phyloP scores from a whole-genome alignment of 1,284 basidiomycete genomes.

The Sanguinoderma infundibulare region DNA sequence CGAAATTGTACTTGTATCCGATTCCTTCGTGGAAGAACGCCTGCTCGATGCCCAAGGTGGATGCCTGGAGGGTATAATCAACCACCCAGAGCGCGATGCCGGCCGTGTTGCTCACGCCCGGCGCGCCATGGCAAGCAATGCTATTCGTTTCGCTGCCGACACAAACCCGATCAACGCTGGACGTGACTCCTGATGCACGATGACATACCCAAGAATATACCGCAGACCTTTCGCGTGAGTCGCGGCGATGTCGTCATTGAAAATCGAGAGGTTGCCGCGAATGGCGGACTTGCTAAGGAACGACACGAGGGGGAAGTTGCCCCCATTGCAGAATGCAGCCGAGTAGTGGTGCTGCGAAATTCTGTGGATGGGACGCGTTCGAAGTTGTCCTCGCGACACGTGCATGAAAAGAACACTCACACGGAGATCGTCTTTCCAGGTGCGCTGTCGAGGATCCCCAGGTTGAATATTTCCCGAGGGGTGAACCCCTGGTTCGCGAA shows the following conservation, averaged over 20 bases:
- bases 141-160: constrained; percentile 36
- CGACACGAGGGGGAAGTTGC: constrained; percentile 52
- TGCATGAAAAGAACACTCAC: constrained; percentile 27
- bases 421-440: constrained; percentile 38
- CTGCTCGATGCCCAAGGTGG: constrained; percentile 41
- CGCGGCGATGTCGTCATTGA: constrained; percentile 53
- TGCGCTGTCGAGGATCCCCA: constrained; percentile 37
- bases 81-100: constrained; percentile 73
- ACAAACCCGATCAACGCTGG: not conserved
- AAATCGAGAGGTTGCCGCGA: constrained; percentile 58
- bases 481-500: constrained; percentile 64
- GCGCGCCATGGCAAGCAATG: constrained; percentile 56
- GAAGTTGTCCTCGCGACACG: not conserved
- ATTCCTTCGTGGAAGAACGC: constrained; percentile 48
- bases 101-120: constrained; percentile 70
- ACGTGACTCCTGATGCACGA: not conserved
- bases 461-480: constrained; percentile 51
- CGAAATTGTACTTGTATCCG: constrained; percentile 50
- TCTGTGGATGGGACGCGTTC: constrained; percentile 34
- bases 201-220: constrained; percentile 61
- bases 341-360: constrained; percentile 70
- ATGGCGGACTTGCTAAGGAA: constrained; percentile 66
- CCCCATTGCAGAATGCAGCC: constrained; percentile 59
- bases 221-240: constrained; percentile 51
- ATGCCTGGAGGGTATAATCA: constrained; percentile 62